Base-by-base conservation (phyloP, 2,329 filamentous ascomycete species). In the Aspergillus sp. region DNA sequence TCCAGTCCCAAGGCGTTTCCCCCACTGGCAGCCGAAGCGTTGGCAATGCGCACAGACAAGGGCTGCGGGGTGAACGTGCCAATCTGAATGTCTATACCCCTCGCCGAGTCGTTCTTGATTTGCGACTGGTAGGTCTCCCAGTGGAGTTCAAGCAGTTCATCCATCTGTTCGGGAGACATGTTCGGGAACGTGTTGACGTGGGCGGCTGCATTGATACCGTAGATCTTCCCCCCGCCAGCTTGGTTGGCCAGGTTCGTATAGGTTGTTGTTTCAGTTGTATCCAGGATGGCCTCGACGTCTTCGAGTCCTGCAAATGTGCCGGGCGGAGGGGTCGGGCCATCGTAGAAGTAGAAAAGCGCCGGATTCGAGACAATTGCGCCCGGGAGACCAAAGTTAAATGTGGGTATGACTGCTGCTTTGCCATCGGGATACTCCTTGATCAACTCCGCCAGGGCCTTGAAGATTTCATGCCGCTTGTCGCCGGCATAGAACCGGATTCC, bases 281-380 rank as follows among this genome's bases (percentile, higher is more conserved):
- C 45, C 10, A 51, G n/a, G 6, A 56, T 21, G 4, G 54, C n/a
- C 10, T 49, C 43, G 20, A 56, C 52, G 5, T 42, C 23, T 2
- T 56, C 54, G 3, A 56, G 41, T 3, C 50, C 51, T 6, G 40
- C 47, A 38, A 50, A 56, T n/a, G 54, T 51, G 23, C 45, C 45
- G 2, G 43, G 16, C 19, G 42, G 44, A 2, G 54, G 54, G 4
- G 44, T 32, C 0, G 44, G 45, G 3, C 47, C 31, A 9, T 53
- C 52, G 44, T 56, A 56, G 54, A 56, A 56, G 50, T 48, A 56
- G 32, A 56, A 46, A 10, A 56, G 41, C n/a, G 42, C 34, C 6
- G 46, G 46, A 40, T 53, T 53, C 16, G 51, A 49, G 41, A 53
- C 42, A 4, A 46, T 11, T 13, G 47, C 36, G 11, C 45, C 54